Evolutionary conservation across 1,284 basidiomycete genomes (phyloP), one percentile per base, ranked within the genome.

Genomic region (Anthracocystis setariae): DNA sequence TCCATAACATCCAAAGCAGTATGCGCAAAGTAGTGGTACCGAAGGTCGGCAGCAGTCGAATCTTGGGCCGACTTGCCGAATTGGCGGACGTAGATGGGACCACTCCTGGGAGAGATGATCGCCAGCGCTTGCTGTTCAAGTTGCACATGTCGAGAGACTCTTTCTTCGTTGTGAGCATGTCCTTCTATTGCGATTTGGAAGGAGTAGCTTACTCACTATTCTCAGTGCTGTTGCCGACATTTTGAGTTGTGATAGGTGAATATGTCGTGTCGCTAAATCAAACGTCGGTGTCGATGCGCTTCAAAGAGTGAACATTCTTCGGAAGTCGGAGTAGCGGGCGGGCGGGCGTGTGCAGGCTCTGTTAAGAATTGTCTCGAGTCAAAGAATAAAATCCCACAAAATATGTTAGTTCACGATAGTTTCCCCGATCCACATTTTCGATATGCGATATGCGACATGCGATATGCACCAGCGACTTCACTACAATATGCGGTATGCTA

Each of bases 21-120:
- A 53, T 84, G 81, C 0, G 82, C 79, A 10, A 81, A 80, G 57
- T 82, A 83, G 60, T 83, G 75, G 74, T 80, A 83, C 20, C 63
- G 67, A 2, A 61, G 48, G 32, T 65, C 71, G 33, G 71, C 66
- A 13, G 59, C 35, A 2, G 48, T 20, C 8, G 61, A 57, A 1
- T 51, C 35, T 29, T 39, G 15, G 3, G 53, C 27, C 21, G 50
- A 33, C 5, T 46, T 51, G 32, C 47, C 54, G 47, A 73, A 76
- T 25, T 65, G 59, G 20, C 73, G 69, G 15, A 70, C 55, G 47
- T 73, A 76, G 47, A 73, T 65, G n/a, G 73, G 70, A 3, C 66
- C 64, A 42, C 60, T 70, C 9, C 53, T 44, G 3, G 73, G 59
- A 17, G 73, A 76, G 56, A 76, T 45, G 49, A 76, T 59, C n/a